A percentile compares a stretch with the other conserved stretches of the same genome.
Evolutionary conservation across 768 basidiomycete species (phyloP).

Genomic region (Xerocomellus intermedius): DNA sequence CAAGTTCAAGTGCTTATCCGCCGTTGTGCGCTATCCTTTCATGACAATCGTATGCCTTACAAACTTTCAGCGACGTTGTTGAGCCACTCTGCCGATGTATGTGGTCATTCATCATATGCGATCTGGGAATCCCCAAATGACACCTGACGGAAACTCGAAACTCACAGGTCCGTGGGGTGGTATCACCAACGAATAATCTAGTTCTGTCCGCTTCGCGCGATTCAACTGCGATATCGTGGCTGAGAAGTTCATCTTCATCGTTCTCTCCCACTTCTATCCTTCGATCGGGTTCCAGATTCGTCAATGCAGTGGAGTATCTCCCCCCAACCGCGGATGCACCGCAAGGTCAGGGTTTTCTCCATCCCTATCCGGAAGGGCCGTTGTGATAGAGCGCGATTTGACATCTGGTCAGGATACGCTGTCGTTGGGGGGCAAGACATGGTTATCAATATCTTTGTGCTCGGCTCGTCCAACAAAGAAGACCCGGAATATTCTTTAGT

Average conservation of each 20-base stretch:
- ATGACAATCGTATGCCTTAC: conserved; percentile 53
- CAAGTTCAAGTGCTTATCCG: neutral
- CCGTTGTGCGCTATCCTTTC: neutral
- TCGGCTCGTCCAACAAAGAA: conserved; percentile 50
- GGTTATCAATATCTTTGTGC: conserved; percentile 79
- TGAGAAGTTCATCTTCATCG: conserved; percentile 45
- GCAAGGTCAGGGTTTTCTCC: conserved; percentile 49
- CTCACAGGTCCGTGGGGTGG: conserved; percentile 77
- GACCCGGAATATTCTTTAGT: conserved; percentile 82
- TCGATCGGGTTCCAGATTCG: conserved; percentile 66
- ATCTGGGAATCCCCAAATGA: neutral
- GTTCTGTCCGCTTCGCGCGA: conserved; percentile 92
- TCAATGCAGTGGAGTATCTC: conserved; percentile 81
- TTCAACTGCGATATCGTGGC: conserved; percentile 87
- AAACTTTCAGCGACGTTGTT: conserved; percentile 72
- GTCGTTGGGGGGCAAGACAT: conserved; percentile 90
- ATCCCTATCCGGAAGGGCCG: neutral
- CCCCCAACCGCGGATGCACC: conserved; percentile 66
- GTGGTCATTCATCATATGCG: conserved; percentile 25
- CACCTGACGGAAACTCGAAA: conserved; percentile 22
- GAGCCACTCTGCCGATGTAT: conserved; percentile 73
- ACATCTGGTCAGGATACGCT: conserved; percentile 59
- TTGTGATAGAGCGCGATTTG: neutral
- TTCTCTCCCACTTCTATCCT: conserved; percentile 58
- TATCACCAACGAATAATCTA: conserved; percentile 70